Base-by-base conservation (phyloP, 768 basidiomycete species). In the Hemileccinum rubropunctum region DNA sequence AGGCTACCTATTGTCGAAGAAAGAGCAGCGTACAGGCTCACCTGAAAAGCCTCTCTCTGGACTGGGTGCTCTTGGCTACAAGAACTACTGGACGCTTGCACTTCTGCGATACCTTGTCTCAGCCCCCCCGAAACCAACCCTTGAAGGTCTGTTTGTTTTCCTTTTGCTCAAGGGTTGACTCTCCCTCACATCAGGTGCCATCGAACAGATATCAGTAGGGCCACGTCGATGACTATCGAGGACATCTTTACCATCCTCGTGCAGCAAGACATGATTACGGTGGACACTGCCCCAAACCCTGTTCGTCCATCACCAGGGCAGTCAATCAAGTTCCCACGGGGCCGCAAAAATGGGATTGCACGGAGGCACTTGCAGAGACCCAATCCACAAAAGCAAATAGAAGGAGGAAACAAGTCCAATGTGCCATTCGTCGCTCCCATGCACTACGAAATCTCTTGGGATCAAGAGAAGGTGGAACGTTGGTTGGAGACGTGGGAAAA, bases 1-100 rank as follows among this genome's bases (percentile, higher is more conserved):
- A 98, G 95, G 97, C 71, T 99, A 97, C 72, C 76, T 97, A 8
- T 73, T 99, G 57, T 97, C 95, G 7, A 95, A 91, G 77, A 97
- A 97, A 63, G 97, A 99, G 67, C 84, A 83, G 28, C 75, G 93
- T 47, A 63, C 83, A 11, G 97, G 97, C 18, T 92, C 95, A 7
- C 97, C 97, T 2, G 97, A 99, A 68, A 95, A 95, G 60, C 97
- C 97, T 12, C 80, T 99, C 12, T 98, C 94, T 37, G 86, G 81
- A 35, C 79, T 99, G 21, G 97, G 97, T 20, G 87, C 90, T 12
- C 75, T 98, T 46, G 90, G 92, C n/a, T 99, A 99, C 73, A 85
- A 78, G 72, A 90, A 86, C 55, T 98, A 98, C 65, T 98, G 97
- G 95, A 91, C 84, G 3, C 72, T 94, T 39, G 78, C 91, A 32